Evolutionary conservation across 2,329 filamentous ascomycete genomes (phyloP).

Genomic region (Aspergillus hiratsukae): DNA sequence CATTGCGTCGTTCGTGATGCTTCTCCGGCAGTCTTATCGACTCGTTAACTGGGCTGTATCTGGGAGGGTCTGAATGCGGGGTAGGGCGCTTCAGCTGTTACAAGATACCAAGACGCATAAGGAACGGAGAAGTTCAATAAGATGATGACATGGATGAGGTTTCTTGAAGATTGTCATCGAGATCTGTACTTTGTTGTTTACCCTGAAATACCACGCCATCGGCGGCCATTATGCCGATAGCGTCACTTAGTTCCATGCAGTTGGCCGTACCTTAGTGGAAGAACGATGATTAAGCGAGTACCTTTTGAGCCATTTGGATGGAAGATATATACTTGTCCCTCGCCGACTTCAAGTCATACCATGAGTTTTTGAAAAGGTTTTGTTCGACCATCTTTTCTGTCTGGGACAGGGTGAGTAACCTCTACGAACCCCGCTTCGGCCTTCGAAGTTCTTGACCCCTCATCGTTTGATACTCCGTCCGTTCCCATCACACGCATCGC

Average conservation of each 20-base stretch:
- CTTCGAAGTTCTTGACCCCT: background rate
- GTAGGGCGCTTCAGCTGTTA: too few species aligned
- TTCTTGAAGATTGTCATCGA: background rate
- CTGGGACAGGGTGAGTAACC: background rate
- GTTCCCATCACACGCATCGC: background rate
- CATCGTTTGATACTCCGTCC: too few species aligned
- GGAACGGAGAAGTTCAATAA: background rate
- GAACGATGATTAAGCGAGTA: background rate
- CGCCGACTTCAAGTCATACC: background rate
- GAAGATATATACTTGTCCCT: background rate
- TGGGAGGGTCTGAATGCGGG: background rate
- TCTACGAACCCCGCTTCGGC: background rate
- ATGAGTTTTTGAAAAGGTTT: background rate
- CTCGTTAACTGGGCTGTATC: background rate
- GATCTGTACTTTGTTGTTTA: background rate
- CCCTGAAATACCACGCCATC: background rate
- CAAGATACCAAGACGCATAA: background rate
- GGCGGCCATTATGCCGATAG: conserved; percentile 2
- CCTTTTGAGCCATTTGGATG: background rate
- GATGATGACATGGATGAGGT: background rate
- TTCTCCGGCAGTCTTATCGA: background rate
- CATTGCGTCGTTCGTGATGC: conserved; percentile 14
- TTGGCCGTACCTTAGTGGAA: background rate
- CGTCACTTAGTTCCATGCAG: background rate
- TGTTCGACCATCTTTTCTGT: background rate